Evolutionary conservation across 495 filamentous ascomycete genomes (phyloP), one percentile per base, ranked within the genome.

Genomic region (Astrothelium macrocarpum): DNA sequence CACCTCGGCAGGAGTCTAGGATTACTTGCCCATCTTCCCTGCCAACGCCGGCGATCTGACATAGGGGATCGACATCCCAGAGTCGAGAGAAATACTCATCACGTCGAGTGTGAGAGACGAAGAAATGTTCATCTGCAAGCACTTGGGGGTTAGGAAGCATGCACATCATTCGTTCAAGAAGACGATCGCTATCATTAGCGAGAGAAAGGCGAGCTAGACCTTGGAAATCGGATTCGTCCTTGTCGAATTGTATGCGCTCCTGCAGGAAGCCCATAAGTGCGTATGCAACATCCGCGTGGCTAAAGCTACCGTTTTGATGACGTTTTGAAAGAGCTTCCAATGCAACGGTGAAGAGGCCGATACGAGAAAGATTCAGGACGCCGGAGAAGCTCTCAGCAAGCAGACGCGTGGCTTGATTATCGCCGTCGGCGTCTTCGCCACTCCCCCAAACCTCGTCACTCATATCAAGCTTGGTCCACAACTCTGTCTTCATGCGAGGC

Each of bases 131-230:
- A 25, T 16, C 12, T 12, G 7, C 25, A 2, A 25, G 2, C 16
- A 3, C 25, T 29, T 26, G 5, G 9, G 26, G 7, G 39, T 62
- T 26, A 1, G 62, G 62, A 1, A 60, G 20, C 46, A 64, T 64
- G 32, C 62, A 64, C 10, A 59, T 53, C 45, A 64, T 64, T n/a
- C 62, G 62, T 23, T 64, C 62, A 9, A 64, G 43, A 3, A 59
- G 32, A 9, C 53, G 62, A 23, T 64, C 62, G 23, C 2, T 60
- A 32, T 64, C 62, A 25, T 64, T 64, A 25, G 43, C 62, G 7
- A 64, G 45, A n/a, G 46, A 34, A 7, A 64, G 53, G 3, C 62
- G 62, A 5, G 45, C 62, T 9, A 64, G 53, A 9, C 29, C 62
- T 29, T 59, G 32, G 32, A 59, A 64, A 16, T 36, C 32, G 2